These are phyloP conservation scores for Cladosporium halotolerans DNA, from an alignment of 2,329 filamentous ascomycete species.

Conservation along the genomic window DNA sequence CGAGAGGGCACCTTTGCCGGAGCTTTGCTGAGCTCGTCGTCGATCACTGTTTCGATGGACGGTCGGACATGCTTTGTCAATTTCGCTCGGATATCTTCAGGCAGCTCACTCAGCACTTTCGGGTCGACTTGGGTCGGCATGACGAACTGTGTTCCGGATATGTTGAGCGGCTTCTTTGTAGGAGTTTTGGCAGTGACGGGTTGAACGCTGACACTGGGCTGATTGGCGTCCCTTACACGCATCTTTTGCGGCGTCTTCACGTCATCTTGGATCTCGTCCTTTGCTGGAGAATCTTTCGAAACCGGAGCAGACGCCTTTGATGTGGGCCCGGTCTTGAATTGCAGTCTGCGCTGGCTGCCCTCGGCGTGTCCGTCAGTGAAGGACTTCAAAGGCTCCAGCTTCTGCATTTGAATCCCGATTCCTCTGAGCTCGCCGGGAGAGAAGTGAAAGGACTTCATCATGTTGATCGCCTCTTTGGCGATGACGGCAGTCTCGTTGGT, in stretches of 20 bases:
- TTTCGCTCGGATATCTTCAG: constrained; percentile 71
- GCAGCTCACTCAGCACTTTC: constrained; percentile 74
- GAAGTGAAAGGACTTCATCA: constrained; percentile 74
- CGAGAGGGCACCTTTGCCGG: constrained; percentile 12
- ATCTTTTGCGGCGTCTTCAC: constrained; percentile 34
- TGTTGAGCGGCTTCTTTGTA: constrained; percentile 65
- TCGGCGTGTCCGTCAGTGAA: constrained; percentile 49
- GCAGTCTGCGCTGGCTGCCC: constrained; percentile 72
- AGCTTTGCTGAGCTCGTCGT: neutral
- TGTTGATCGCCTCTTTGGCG: constrained; percentile 75
- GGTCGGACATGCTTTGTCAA: constrained; percentile 54
- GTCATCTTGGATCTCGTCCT: constrained; percentile 39
- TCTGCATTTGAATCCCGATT: constrained; percentile 88
- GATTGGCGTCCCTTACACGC: constrained; percentile 21
- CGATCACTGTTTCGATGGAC: constrained; percentile 7
- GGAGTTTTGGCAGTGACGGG: constrained; percentile 33
- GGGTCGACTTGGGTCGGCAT: constrained; percentile 79
- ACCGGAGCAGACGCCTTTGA: constrained; percentile 14
- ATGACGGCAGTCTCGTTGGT: constrained; percentile 69
- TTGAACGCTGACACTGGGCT: constrained; percentile 33
- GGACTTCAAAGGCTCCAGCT: constrained; percentile 71
- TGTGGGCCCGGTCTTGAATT: constrained; percentile 53
- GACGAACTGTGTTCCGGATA: constrained; percentile 84
- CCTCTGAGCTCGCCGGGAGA: constrained; percentile 90
- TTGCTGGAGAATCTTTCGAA: constrained; percentile 29